Evolutionary conservation across 2,329 filamentous ascomycete genomes (phyloP), one percentile per base, ranked within the genome.

Genomic region (Arachnomyces sp.): DNA sequence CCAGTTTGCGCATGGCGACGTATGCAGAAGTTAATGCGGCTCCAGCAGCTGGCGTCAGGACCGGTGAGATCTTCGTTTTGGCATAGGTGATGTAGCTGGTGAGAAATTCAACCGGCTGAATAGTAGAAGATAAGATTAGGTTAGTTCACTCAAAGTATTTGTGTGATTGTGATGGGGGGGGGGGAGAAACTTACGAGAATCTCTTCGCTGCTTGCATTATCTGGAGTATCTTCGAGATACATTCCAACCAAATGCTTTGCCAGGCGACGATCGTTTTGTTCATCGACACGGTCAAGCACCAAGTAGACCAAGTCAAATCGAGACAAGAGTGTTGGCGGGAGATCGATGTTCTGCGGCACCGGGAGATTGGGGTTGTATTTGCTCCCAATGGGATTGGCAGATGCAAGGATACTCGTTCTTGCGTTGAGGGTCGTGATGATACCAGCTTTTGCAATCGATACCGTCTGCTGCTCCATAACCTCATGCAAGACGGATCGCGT

Each of bases 1-100:
- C 92, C 0, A 98, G 80, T 56, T 89, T 86, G 49, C 92, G 88
- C 87, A 98, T 95, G 45, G 84, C 84, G 34, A 96, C 85, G 59
- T 98, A 98, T 21, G 87, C 78, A 31, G 85, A 77, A 2, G 93
- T 83, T 3, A 98, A 80, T 37, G 89, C 87, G 46, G 81, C 73
- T n/a, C 83, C 84, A 2, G 92, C 92, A 33, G 82, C 80, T 18
- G 80, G 75, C 1, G 85, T 84, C 57, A 98, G 82, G 34, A 74
- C 75, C 0, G 92, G 92, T 55, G 95, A 86, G 53, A 92, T 78
- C 56, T 88, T 80, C 50, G 82, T 74, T 52, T 92, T 87, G 12
- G 92, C 92, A 60, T 95, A 98, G 7, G 90, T 96, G 59, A 98
- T 96, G 69, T 96, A 98, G 13, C 84, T 78, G 2, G 93, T 98